These are phyloP conservation scores for Cajanus cajan DNA, from an alignment of 306 rosid species.

Conservation along the genomic window DNA sequence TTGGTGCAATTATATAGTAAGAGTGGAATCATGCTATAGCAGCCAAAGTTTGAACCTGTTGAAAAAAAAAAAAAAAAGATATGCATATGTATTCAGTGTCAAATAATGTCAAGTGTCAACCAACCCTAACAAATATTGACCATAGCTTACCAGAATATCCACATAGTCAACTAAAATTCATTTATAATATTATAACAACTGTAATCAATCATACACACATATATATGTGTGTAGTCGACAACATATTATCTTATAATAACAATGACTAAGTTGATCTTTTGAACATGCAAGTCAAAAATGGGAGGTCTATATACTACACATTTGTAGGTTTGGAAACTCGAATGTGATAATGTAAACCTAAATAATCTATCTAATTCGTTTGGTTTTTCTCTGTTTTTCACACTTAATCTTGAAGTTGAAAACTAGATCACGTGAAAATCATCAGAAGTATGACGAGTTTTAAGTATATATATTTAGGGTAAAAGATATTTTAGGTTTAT, in stretches of 20 bases:
- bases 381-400: background rate
- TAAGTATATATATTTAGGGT: background rate
- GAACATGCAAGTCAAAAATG: constrained; percentile 1
- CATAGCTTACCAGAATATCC: constrained; percentile 42
- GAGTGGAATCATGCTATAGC: constrained; percentile 27
- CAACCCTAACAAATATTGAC: constrained; percentile 56
- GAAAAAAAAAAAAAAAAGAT: constrained; percentile 12
- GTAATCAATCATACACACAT: constrained; percentile 34
- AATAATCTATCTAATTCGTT: background rate
- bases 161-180: constrained; percentile 48
- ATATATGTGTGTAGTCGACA: background rate
- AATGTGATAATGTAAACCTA: background rate
- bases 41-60: constrained; percentile 45
- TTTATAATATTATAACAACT: constrained; percentile 50
- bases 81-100: constrained; percentile 24
- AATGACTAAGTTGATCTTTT: background rate
- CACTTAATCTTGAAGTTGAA: background rate
- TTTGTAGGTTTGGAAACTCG: background rate
- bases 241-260: background rate
- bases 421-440: background rate
- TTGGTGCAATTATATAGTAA: constrained; percentile 7
- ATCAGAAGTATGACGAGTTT: background rate
- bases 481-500: no score
- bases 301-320: constrained; percentile 5
- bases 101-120: constrained; percentile 64